These are phyloP conservation scores for Schizopora paradoxa DNA, from an alignment of 1,284 basidiomycete species.

Conservation along the genomic window DNA sequence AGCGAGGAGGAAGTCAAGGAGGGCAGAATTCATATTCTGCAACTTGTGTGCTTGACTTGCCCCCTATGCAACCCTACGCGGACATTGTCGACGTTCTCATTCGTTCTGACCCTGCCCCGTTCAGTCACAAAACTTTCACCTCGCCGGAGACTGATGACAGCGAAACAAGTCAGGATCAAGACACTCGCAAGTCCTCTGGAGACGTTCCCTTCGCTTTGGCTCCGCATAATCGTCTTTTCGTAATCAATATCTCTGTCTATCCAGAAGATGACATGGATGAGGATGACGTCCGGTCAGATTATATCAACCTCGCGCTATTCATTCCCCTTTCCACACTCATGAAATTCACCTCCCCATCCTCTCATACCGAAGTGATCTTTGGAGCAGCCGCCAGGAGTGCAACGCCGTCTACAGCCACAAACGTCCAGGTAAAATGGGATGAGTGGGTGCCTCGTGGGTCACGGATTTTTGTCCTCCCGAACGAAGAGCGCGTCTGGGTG, in stretches of 20 bases:
- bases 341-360: slow-evolving; percentile 26
- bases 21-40: slow-evolving; percentile 24
- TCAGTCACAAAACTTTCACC: slow-evolving; percentile 21
- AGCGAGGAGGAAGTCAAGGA: too few relatives aligned
- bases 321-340: slow-evolving; percentile 43
- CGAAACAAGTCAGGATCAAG: neutral
- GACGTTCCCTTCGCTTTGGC: slow-evolving; percentile 47
- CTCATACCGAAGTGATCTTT: neutral
- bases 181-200: slow-evolving; percentile 19
- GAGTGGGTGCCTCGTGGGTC: slow-evolving; percentile 47
- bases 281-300: slow-evolving; percentile 22
- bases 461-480: slow-evolving; percentile 33
- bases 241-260: slow-evolving; percentile 39
- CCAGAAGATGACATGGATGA: slow-evolving; percentile 20
- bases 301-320: slow-evolving; percentile 35
- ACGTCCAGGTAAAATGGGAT: slow-evolving; percentile 40
- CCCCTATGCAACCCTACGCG: slow-evolving; percentile 27
- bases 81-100: slow-evolving; percentile 35
- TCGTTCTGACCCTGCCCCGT: slow-evolving; percentile 52
- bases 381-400: neutral
- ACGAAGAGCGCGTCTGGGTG: slow-evolving; percentile 43
- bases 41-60: slow-evolving; percentile 38
- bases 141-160: too few relatives aligned
- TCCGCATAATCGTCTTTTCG: slow-evolving; percentile 40
- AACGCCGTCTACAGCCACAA: neutral